Base-by-base conservation (phyloP, 768 basidiomycete species). In the Boletus pseudo-olivaceus region DNA sequence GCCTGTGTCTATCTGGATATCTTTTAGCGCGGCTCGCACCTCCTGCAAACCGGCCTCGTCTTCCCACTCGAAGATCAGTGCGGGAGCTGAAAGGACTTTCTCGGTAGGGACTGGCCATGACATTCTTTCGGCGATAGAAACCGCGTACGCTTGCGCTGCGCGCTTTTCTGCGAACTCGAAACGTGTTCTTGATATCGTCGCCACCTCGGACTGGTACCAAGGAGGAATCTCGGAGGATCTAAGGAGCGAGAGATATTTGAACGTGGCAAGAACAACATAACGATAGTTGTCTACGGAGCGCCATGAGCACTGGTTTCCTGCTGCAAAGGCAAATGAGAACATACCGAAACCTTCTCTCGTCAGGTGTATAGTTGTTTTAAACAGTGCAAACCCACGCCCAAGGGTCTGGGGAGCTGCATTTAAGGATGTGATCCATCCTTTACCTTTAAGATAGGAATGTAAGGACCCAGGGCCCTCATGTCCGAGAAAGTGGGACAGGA, bases 401-500 rank as follows among this genome's bases (percentile, higher is more conserved):
- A 91, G 78, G 33, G 77, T 73, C 60, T 88, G 87, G 3, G 82
- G 77, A 1, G 88, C 92, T 41, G 84, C 78, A 51, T 79, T 82
- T 47, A 98, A 74, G 12, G 77, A 76, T 29, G 86, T 92, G 35
- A 89, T 79, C 93, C 93, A 96, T 3, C 92, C 90, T 64, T 87
- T 88, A 57, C 78, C 77, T 74, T 96, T 98, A 53, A 99, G 78
- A 67, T 93, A 93, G 1, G 93, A 91, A 62, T 90, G 80, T 30
- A 98, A 73, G 1, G 96, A 98, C 2, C 96, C 96, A 34, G 87
- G 84, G 1, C 94, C 94, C 72, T 98, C 94, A 65, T 98, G 93
- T 0, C 94, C 94, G 32, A 93, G 72, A 64, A 96, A 85, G 65
- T 94, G 90, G 4, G 83, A 78, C 23, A 98, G 66, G 68, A 91